These are phyloP conservation scores for Suillus alpinus DNA, from an alignment of 768 basidiomycete genomes.

Conservation along the genomic window DNA sequence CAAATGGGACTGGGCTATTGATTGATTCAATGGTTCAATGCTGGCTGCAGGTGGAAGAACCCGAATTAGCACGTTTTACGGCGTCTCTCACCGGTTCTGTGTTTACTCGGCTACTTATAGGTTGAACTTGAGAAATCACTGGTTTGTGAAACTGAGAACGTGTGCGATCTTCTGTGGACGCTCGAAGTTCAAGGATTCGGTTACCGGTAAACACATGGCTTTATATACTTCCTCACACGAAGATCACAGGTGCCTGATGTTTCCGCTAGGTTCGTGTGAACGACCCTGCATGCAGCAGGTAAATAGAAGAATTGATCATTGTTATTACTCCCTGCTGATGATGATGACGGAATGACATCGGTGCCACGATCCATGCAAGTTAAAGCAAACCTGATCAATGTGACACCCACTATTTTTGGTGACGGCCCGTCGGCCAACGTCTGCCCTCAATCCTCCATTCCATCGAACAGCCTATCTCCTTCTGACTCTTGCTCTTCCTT, in stretches of 20 bases:
- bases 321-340: not conserved
- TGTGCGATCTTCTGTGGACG: not conserved
- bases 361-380: not conserved
- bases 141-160: not conserved
- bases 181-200: not conserved
- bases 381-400: not conserved
- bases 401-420: not conserved
- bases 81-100: slow-evolving; percentile 3
- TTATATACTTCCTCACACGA: slow-evolving; percentile 9
- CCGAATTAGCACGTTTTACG: slow-evolving; percentile 10
- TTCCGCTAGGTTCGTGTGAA: not conserved
- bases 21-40: slow-evolving; percentile 2
- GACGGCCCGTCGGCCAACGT: not conserved
- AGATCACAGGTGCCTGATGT: not conserved
- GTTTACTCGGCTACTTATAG: not conserved
- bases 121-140: not conserved
- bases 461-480: not conserved
- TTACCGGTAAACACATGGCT: not conserved
- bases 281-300: not conserved
- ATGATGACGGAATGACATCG: not conserved
- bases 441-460: not conserved
- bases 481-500: slow-evolving; percentile 11
- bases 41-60: not conserved
- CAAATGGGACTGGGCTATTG: slow-evolving; percentile 29
- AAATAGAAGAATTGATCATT: not conserved